These are phyloP conservation scores for Blastocystis sp. DNA, from an alignment of 352 stramenopile species.

Conservation along the genomic window DNA sequence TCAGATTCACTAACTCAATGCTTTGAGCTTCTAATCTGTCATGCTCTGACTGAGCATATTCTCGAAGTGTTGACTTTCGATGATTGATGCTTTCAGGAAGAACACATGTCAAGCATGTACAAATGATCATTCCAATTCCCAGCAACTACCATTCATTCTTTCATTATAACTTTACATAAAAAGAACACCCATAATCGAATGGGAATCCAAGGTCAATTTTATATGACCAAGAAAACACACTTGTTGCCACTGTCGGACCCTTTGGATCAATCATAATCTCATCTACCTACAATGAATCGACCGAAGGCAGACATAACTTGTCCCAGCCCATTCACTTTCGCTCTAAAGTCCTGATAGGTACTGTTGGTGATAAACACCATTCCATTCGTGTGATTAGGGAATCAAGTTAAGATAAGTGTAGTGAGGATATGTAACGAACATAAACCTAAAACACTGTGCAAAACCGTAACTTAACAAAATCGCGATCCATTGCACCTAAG, in stretches of 20 bases:
- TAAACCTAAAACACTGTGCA: slow-evolving; percentile 19
- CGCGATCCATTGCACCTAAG: slow-evolving; percentile 46
- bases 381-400: slow-evolving; percentile 34
- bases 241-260: slow-evolving; percentile 31
- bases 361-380: slow-evolving; percentile 67
- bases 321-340: slow-evolving; percentile 54
- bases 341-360: slow-evolving; percentile 61
- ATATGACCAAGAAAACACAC: slow-evolving; percentile 45
- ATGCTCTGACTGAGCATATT: slow-evolving; percentile 17
- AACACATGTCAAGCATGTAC: background rate
- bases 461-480: slow-evolving; percentile 33
- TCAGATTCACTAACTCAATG: slow-evolving; percentile 16
- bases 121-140: background rate
- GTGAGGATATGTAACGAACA: slow-evolving; percentile 64
- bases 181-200: slow-evolving; percentile 32
- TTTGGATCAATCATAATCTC: background rate
- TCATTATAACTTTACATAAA: background rate
- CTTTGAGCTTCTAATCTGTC: background rate
- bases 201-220: slow-evolving; percentile 10
- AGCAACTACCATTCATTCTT: background rate
- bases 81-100: slow-evolving; percentile 41
- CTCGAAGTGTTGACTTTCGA: slow-evolving; percentile 6
- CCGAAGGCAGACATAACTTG: slow-evolving; percentile 64
- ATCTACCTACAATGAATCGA: background rate
- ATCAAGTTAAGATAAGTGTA: background rate